These are phyloP conservation scores for Rosellinia necatrix DNA, from an alignment of 2,329 filamentous ascomycete species.

Conservation along the genomic window DNA sequence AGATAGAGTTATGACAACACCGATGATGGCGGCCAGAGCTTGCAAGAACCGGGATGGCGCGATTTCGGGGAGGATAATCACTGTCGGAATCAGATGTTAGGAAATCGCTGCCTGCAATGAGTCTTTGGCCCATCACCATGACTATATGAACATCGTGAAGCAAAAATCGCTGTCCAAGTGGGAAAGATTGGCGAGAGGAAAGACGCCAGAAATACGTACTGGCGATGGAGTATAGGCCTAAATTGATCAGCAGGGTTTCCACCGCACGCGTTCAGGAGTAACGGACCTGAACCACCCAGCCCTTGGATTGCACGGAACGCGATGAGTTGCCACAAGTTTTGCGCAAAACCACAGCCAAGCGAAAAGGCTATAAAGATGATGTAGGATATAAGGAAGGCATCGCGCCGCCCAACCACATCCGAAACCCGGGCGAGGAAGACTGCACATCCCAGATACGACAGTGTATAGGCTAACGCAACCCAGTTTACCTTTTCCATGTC, in stretches of 20 bases:
- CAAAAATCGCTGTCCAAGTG: not conserved
- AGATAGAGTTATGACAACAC: constrained; percentile 52
- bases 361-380: constrained; percentile 62
- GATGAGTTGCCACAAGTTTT: constrained; percentile 52
- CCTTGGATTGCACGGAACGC: constrained; percentile 56
- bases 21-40: constrained; percentile 53
- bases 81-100: constrained; percentile 10
- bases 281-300: constrained; percentile 54
- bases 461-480: constrained; percentile 60
- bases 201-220: constrained; percentile 33
- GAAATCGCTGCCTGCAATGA: not conserved
- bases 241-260: constrained; percentile 8
- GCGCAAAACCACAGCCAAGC: constrained; percentile 56
- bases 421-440: constrained; percentile 59
- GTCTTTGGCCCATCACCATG: not conserved
- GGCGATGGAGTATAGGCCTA: constrained; percentile 58
- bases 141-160: not conserved
- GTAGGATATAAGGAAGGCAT: constrained; percentile 56
- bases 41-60: constrained; percentile 47
- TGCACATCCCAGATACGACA: constrained; percentile 61
- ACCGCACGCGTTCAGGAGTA: not conserved
- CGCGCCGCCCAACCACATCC: constrained; percentile 58
- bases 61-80: constrained; percentile 59
- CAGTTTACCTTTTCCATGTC: constrained; percentile 53
- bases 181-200: too few relatives aligned